Percentiles rank a stretch among this genome's conserved stretches.
phyloP scores from a whole-genome alignment of 202 grass and related monocot genomes.

The Panicum hallii region DNA sequence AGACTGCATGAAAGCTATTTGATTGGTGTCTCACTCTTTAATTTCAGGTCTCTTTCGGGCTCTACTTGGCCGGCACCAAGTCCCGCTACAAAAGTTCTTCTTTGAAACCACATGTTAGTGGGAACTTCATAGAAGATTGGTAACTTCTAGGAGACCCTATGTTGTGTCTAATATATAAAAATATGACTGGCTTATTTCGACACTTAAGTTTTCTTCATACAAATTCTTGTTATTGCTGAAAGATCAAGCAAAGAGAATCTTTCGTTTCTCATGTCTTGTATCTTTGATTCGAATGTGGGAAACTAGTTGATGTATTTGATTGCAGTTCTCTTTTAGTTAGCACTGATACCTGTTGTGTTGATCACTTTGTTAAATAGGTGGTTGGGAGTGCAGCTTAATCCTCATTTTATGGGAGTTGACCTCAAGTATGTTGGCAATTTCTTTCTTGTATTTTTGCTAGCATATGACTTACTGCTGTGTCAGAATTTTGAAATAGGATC shows the following conservation, averaged over 20 bases:
- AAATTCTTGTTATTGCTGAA: conserved; percentile 8
- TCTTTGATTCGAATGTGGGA: neutral
- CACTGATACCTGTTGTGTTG: conserved; percentile 3
- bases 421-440: conserved; percentile 80
- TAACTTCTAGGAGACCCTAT: conserved; percentile 50
- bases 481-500: neutral
- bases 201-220: neutral
- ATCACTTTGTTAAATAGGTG: conserved; percentile 74
- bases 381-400: conserved; percentile 98
- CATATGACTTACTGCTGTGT: neutral
- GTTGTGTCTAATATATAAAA: conserved; percentile 2
- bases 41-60: conserved; percentile 71
- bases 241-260: neutral
- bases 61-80: conserved; percentile 64
- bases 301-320: conserved; percentile 7
- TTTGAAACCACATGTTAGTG: conserved; percentile 74
- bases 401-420: conserved; percentile 93
- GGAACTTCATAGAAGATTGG: conserved; percentile 93
- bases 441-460: conserved; percentile 37
- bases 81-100: conserved; percentile 76
- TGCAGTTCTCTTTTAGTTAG: neutral
- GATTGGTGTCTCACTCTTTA: conserved; percentile 14
- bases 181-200: neutral
- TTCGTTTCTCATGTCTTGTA: neutral
- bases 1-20: neutral